Percentiles rank a stretch among this genome's conserved stretches.
These are phyloP conservation scores for Coffea eugenioides DNA, from an alignment of 257 asterid species.

Conservation along the genomic window DNA sequence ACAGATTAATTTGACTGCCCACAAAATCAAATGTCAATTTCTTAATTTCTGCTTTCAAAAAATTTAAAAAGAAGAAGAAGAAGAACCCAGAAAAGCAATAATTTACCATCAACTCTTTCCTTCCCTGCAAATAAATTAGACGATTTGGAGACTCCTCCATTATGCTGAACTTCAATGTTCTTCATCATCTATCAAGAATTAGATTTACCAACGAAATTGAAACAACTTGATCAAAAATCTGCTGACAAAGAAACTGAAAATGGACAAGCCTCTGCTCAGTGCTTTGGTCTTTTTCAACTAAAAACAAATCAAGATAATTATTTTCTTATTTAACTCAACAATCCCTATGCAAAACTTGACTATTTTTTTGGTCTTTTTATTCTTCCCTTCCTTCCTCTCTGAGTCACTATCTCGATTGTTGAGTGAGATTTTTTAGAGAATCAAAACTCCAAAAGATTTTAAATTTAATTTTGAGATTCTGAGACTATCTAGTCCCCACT, in stretches of 20 bases:
- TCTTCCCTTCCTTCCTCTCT: neutral
- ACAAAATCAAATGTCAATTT: neutral
- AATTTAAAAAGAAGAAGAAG: neutral
- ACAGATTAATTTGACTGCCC: neutral
- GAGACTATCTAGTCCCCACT: neutral
- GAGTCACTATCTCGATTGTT: neutral
- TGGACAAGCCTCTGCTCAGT: neutral
- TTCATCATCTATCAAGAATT: conserved; percentile 9
- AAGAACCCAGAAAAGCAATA: neutral
- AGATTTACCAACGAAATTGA: neutral
- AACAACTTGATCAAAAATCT: neutral
- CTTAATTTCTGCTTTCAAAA: neutral
- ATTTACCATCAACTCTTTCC: conserved; percentile 10
- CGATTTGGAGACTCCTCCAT: conserved; percentile 8
- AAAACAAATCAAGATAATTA: neutral
- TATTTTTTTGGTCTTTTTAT: neutral
- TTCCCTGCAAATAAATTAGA: neutral
- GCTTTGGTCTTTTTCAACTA: neutral
- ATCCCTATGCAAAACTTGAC: neutral
- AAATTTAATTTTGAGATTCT: neutral
- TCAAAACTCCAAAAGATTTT: neutral
- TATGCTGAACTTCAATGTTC: neutral
- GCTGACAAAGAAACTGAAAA: conserved; percentile 2
- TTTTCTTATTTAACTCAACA: neutral
- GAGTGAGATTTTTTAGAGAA: neutral